Percentiles rank a stretch among this genome's conserved stretches.
Evolutionary conservation across 2,329 filamentous ascomycete species (phyloP).

Genomic region (Ilyonectria robusta): DNA sequence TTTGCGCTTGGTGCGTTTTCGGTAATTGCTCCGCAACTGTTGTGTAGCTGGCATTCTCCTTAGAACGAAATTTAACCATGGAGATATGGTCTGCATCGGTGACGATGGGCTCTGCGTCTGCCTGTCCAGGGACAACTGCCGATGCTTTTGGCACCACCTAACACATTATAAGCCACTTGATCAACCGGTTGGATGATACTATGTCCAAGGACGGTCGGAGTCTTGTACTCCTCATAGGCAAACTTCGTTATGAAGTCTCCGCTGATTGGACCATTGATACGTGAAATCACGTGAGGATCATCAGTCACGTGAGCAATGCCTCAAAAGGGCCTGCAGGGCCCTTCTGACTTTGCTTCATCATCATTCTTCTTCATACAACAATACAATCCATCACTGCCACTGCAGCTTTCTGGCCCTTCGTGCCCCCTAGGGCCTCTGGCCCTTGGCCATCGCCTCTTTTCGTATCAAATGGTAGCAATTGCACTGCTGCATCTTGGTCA

Average conservation of each 20-base stretch:
- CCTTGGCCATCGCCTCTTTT: no score
- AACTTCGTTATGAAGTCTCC: conserved; percentile 18
- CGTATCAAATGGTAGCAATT: no score
- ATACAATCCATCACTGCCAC: neutral
- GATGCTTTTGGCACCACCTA: neutral
- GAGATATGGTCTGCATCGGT: conserved; percentile 17
- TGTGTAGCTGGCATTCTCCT: conserved; percentile 9
- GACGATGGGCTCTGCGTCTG: conserved; percentile 12
- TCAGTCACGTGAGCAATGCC: no score
- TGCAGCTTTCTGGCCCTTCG: no score
- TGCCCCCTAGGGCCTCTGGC: neutral
- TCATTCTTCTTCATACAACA: neutral
- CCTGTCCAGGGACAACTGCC: conserved; percentile 15
- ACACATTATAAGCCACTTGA: no score
- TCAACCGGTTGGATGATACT: no score
- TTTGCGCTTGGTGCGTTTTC: conserved; percentile 63
- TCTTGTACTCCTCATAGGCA: conserved; percentile 22
- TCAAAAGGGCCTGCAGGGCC: no score
- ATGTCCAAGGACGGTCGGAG: neutral
- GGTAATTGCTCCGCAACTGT: no score
- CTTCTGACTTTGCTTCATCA: neutral
- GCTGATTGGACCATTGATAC: conserved; percentile 10
- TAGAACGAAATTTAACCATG: conserved; percentile 15
- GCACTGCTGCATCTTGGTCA: no score
- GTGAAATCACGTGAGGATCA: no score